These are phyloP conservation scores for Saprolegnia parasitica DNA, from an alignment of 352 stramenopile genomes.

Conservation along the genomic window DNA sequence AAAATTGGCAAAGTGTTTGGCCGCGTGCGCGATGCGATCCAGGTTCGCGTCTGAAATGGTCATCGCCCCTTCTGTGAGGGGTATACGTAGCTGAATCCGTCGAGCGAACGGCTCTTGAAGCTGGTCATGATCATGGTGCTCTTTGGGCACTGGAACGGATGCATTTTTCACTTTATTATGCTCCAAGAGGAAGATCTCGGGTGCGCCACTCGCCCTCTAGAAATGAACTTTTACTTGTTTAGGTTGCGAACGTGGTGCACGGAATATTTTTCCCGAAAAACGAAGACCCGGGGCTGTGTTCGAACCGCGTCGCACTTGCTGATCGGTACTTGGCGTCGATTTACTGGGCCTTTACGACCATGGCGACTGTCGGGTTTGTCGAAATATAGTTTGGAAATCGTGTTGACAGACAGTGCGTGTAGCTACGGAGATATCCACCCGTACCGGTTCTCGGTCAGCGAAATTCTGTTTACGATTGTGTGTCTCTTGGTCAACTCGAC, in stretches of 20 bases:
- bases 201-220: constrained; percentile 27
- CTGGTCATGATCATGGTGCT: constrained; percentile 69
- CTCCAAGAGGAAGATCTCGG: constrained; percentile 45
- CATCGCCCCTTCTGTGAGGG: neutral
- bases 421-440: constrained; percentile 61
- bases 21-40: constrained; percentile 59
- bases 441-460: constrained; percentile 64
- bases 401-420: neutral
- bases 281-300: constrained; percentile 37
- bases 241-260: constrained; percentile 25
- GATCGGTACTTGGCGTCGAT: constrained; percentile 73
- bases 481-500: constrained; percentile 73
- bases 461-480: constrained; percentile 60
- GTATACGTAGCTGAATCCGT: constrained; percentile 47
- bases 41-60: constrained; percentile 35
- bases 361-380: constrained; percentile 83
- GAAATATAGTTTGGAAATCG: constrained; percentile 20
- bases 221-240: constrained; percentile 39
- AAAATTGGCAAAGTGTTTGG: constrained; percentile 29
- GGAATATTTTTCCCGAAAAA: constrained; percentile 18
- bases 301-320: constrained; percentile 34
- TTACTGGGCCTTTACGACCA: constrained; percentile 89
- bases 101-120: constrained; percentile 56
- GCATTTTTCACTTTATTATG: constrained; percentile 73
- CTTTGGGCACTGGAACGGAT: constrained; percentile 81